Evolutionary conservation across 495 filamentous ascomycete species (phyloP), one percentile per base, ranked within the genome.

Genomic region (Thermochaetoides thermophila): DNA sequence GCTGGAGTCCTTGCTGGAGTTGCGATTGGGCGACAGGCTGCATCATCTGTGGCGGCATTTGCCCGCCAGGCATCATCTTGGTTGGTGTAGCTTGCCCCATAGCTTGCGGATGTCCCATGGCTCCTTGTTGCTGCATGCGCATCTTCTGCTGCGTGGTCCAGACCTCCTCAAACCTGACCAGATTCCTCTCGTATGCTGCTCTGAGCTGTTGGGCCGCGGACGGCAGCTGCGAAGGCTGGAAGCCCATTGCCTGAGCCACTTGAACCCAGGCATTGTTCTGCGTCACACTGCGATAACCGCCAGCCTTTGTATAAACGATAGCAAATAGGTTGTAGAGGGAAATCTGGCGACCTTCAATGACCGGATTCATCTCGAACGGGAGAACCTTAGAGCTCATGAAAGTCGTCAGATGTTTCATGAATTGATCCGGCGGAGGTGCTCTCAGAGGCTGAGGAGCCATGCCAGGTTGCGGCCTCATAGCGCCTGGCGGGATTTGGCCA

Each of bases 231-330:
- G 71, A 61, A 15, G 59, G 69, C 11, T 68, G 61, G 33, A 85
- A 77, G 10, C 76, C 71, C 34, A 95, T 56, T 17, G 64, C 57
- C 23, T 71, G 68, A 1, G 83, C 74, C 31, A 91, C 61, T 15
- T 69, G 67, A 6, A 66, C 63, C 87, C 87, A 96, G 40, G 63
- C 57, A 37, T 80, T 77, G 13, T 63, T 63, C 15, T 60, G 60
- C 0, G 70, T 74, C 5, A 92, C 66, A 40, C 70, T 78, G 50
- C 74, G 77, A 23, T 78, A 92, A 2, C 89, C 89, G 12, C 79
- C 78, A 16, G 46, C 49, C 48, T 79, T 67, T 41, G 76, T 79
- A 50, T 76, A 68, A 5, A 94, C 80, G 1, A 66, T 60, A 25
- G 70, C 69, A 58, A 83, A 95, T 6, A 97, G 66, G 29, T 76